phyloP scores from a whole-genome alignment of 1,284 basidiomycete genomes.

The Takashimella tepidaria region DNA sequence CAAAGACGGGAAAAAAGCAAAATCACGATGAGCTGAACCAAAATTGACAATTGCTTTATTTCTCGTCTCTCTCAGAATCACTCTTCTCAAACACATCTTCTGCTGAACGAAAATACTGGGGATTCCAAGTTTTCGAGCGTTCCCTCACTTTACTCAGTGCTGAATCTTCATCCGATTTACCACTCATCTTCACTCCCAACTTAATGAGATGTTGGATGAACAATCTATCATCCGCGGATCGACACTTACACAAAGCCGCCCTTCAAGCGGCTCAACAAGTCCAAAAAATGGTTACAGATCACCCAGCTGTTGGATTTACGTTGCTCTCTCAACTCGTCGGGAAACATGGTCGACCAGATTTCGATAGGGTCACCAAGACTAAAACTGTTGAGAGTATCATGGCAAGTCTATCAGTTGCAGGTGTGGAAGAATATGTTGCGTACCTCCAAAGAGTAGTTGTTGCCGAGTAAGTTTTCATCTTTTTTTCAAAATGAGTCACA shows the following conservation, averaged over 20 bases:
- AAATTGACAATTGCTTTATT: conserved; percentile 4
- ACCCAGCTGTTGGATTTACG: conserved; percentile 76
- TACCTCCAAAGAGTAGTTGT: conserved; percentile 62
- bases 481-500: not conserved
- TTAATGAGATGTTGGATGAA: conserved; percentile 97
- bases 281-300: conserved; percentile 65
- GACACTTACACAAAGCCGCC: conserved; percentile 84
- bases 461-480: conserved; percentile 44
- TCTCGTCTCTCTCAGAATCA: conserved; percentile 58
- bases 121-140: conserved; percentile 85
- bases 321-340: conserved; percentile 83
- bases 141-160: conserved; percentile 65
- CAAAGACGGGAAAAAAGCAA: too few relatives aligned
- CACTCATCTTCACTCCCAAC: conserved; percentile 88
- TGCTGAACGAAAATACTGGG: conserved; percentile 88
- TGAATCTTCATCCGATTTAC: conserved; percentile 54
- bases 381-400: conserved; percentile 88
- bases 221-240: conserved; percentile 79
- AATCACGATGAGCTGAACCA: too few relatives aligned
- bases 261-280: conserved; percentile 71
- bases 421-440: conserved; percentile 71
- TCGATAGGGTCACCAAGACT: conserved; percentile 86
- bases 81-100: conserved; percentile 80
- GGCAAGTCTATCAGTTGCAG: conserved; percentile 65
- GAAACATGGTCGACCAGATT: conserved; percentile 76